Percentiles rank a stretch among this genome's conserved stretches.
These are phyloP conservation scores for Fusarium sororula DNA, from an alignment of 2,329 filamentous ascomycete species.

Conservation along the genomic window DNA sequence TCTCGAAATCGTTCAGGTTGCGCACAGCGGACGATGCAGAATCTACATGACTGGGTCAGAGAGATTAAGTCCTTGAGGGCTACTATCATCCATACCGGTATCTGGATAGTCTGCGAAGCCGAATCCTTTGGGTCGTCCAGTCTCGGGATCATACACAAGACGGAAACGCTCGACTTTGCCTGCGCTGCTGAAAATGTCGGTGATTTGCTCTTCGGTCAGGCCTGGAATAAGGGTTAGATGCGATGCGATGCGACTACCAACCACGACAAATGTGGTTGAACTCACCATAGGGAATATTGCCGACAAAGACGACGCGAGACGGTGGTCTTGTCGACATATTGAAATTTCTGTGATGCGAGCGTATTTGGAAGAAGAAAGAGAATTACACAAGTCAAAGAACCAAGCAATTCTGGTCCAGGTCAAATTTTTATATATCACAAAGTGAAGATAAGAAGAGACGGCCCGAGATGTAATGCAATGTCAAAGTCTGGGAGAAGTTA, in stretches of 20 bases:
- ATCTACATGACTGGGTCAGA: conserved; percentile 53
- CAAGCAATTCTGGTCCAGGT: not conserved
- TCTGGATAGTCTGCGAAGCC: conserved; percentile 97
- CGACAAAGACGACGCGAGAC: conserved; percentile 83
- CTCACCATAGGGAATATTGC: conserved; percentile 84
- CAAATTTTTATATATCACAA: not conserved
- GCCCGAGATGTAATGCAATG: conserved; percentile 8
- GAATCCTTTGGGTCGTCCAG: conserved; percentile 93
- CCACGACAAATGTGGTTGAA: not conserved
- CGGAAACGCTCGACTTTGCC: conserved; percentile 93
- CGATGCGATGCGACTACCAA: not conserved
- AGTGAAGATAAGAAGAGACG: not conserved
- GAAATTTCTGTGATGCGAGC: not conserved
- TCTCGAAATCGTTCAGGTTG: conserved; percentile 93
- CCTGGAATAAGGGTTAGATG: conserved; percentile 62
- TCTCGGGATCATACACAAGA: conserved; percentile 94
- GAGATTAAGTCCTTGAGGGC: not conserved
- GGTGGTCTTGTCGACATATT: conserved; percentile 77
- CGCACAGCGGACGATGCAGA: conserved; percentile 92
- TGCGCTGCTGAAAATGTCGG: conserved; percentile 89
- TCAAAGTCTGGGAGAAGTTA: conserved; percentile 19
- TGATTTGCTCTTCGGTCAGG: conserved; percentile 94
- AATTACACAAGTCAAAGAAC: not conserved
- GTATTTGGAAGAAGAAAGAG: not conserved
- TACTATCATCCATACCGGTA: conserved; percentile 65